Base-by-base conservation (phyloP, 495 filamentous ascomycete species). In the Talaromyces ruber region DNA sequence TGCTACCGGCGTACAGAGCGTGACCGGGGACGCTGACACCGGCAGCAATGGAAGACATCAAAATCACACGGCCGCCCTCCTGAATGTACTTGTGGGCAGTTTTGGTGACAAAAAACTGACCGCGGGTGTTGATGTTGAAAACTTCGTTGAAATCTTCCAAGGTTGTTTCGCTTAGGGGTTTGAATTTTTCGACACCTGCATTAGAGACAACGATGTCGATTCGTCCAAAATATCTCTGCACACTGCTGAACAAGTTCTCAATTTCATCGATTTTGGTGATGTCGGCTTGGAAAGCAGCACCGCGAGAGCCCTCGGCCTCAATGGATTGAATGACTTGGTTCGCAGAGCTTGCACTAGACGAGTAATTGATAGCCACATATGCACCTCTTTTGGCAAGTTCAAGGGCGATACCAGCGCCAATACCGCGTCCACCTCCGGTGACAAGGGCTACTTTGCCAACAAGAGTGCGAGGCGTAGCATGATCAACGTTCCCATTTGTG, bases 101-200 rank as follows among this genome's bases (percentile, higher is more conserved):
- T 74, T 89, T 88, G 34, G 86, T 89, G 61, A 93, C 90, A 75
- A 92, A 91, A 80, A 92, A 92, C 74, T 93, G 90, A 0, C 84
- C 90, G 6, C 87, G 80, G 4, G 85, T 84, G 74, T 93, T 93
- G 61, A 92, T 74, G 70, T 82, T 81, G 71, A 93, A 91, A 57
- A 93, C 85, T 53, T 82, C 77, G 72, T 93, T 88, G 77, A 86
- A 92, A 67, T 88, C 86, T 62, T 86, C 86, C 66, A 86, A 81
- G 6, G 88, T 91, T 22, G 91, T 81, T 60, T 93, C 88, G 63
- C 84, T 81, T 58, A 86, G 71, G 0, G 68, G 67, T 12, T 73
- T 73, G 63, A 81, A 81, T 37, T 70, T 70, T 62, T 78, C 77
- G 1, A 69, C 85, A 45, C 83, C 84, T 8, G 82, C 81, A 72